Evolutionary conservation across 176 grass and related monocot genomes (phyloP).

Genomic region (Areca catechu): DNA sequence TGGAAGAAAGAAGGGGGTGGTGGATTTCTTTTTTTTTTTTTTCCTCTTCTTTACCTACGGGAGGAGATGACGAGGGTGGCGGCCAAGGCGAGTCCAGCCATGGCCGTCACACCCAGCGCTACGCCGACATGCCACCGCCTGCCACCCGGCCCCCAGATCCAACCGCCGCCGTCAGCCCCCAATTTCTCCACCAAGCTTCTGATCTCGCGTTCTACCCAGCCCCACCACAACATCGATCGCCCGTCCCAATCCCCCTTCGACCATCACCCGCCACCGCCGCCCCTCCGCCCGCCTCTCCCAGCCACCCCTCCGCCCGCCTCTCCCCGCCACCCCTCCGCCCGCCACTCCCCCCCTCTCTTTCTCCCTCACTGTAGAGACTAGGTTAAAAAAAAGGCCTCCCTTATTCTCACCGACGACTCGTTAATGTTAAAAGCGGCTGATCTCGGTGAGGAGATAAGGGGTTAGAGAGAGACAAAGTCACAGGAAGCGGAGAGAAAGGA

Average conservation of each 20-base stretch:
- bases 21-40: not conserved
- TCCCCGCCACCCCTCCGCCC: not conserved
- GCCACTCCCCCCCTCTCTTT: not conserved
- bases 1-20: not conserved
- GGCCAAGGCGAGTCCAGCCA: constrained; percentile 21
- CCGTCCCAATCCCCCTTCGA: not conserved
- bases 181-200: not conserved
- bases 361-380: not conserved
- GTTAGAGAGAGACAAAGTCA: too few species aligned
- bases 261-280: not conserved
- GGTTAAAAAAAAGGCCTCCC: too few species aligned
- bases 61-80: constrained; percentile 21
- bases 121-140: constrained; percentile 13
- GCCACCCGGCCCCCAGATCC: not conserved
- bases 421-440: too few species aligned
- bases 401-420: too few species aligned
- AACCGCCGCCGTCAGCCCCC: not conserved
- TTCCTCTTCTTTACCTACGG: constrained; percentile 22
- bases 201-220: constrained; percentile 8
- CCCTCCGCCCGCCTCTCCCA: not conserved
- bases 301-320: not conserved
- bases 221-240: constrained; percentile 14
- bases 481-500: too few species aligned
- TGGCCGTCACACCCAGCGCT: constrained; percentile 23
- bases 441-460: too few species aligned